Base-by-base conservation (phyloP, 352 stramenopile species). In the Pythium oligandrum region DNA sequence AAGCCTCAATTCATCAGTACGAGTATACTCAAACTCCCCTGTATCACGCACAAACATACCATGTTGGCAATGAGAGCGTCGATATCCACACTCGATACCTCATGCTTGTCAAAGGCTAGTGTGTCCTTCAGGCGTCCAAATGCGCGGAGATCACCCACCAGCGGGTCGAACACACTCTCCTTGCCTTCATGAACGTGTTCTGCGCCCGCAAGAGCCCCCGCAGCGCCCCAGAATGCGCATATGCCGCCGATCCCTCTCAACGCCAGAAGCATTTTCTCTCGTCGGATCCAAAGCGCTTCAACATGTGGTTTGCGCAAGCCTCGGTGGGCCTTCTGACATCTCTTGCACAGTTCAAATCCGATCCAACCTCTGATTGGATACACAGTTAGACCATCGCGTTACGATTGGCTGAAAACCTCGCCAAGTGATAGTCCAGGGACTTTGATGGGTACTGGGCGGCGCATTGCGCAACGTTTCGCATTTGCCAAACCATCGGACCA, bases 251-350 rank as follows among this genome's bases (percentile, higher is more conserved):
- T 26, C 48, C 53, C 58, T 33, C 10, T 39, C 9, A 26, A 43
- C 11, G 57, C 66, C 66, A 71, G 43, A 58, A 66, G 57, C 62
- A 62, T 71, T 71, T 74, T 73, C n/a, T 48, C 43, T 48, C 17
- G 8, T 48, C 43, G 8, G 43, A 48, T 30, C 8, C 43, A 30
- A 30, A 48, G 43, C 44, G 47, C 59, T 66, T 66, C 59, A 66
- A 66, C 53, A 44, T 66, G 53, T 32, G 40, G 51, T 60, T 66
- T 66, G 58, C 57, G 57, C 59, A 66, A 61, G 49, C 6, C 9
- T 33, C n/a, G 32, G 3, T 33, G 40, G 3, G 47, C 7, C 52
- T 52, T 53, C 7, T 61, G 51, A 57, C 48, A 66, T 65, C 37
- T 8, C 5, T 39, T 33, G 3, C 4, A 1, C 47, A 43, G 38